Base-by-base conservation (phyloP, 495 filamentous ascomycete species). In the Talaromyces proteolyticus region DNA sequence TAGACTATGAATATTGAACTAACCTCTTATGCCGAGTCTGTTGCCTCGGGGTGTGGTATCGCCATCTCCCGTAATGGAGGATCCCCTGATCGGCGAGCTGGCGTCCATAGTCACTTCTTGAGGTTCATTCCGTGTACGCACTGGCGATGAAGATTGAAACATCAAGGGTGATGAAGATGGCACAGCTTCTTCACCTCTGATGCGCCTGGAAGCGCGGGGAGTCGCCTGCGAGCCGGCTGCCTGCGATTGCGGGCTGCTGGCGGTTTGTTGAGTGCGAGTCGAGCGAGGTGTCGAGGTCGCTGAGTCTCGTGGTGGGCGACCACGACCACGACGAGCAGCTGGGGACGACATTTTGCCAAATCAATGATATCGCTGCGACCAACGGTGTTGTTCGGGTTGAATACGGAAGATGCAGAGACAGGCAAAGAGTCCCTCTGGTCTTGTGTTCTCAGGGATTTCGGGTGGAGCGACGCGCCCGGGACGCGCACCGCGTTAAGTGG, bases 151-250 rank as follows among this genome's bases (percentile, higher is more conserved):
- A 1, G 89, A 93, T 50, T 83, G 82, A 64, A 84, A 93, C 63
- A 89, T 87, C 51, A 94, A 76, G 22, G 91, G 91, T 21, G 90
- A 95, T 3, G 89, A 93, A 3, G 83, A 83, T 23, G 74, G 62
- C 0, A 68, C 53, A 39, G 67, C 62, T 25, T 60, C 59, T 37
- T 72, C 68, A 14, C 62, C 67, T 37, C 65, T 54, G 29, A 68
- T 43, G 16, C 68, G 68, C 53, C 64, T 55, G 53, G 77, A 79
- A 25, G 70, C 69, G 52, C 71, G 69, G 46, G 71, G 72, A 12
- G 72, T 76, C 16, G 63, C 57, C 42, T 72, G 67, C 44, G 48
- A 51, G 11, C 25, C 45, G 16, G 26, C 49, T 42, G 22, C 39
- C 14, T 43, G 47, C 6, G 59, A 57, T 34, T 60, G 61, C 14